A percentile compares a stretch with the other conserved stretches of the same genome.
Evolutionary conservation across 1,284 basidiomycete genomes (phyloP).

Genomic region (Ceratobasidium sp.): DNA sequence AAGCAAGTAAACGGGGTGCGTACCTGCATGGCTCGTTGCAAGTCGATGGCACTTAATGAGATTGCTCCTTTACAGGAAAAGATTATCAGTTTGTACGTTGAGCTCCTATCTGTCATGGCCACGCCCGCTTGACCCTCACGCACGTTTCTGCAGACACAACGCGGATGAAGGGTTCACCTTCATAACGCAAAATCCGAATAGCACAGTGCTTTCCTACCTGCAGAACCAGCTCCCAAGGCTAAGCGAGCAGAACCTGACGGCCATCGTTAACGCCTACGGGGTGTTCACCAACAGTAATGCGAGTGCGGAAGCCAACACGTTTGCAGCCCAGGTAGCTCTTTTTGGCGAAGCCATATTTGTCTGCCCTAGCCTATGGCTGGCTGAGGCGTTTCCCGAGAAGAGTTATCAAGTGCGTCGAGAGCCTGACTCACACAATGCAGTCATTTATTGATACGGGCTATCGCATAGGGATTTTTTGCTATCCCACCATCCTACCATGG

Average conservation of each 20-base stretch:
- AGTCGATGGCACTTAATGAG: background rate
- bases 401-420: conserved; percentile 4
- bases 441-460: background rate
- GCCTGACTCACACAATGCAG: no score
- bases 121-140: background rate
- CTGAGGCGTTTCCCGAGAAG: conserved; percentile 26
- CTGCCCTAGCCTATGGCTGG: conserved; percentile 37
- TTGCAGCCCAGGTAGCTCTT: background rate
- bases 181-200: conserved; percentile 6
- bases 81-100: conserved; percentile 33
- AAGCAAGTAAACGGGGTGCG: conserved; percentile 42
- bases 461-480: conserved; percentile 33
- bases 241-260: conserved; percentile 3
- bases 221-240: conserved; percentile 13
- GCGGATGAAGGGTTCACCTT: conserved; percentile 36
- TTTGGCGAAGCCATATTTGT: conserved; percentile 32
- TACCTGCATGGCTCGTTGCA: background rate
- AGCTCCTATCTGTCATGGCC: background rate
- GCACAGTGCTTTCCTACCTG: conserved; percentile 16
- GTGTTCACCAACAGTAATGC: conserved; percentile 14
- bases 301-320: conserved; percentile 1
- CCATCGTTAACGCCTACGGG: conserved; percentile 6
- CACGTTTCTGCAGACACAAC: conserved; percentile 23
- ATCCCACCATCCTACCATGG: conserved; percentile 25
- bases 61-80: conserved; percentile 22